These are phyloP conservation scores for Botrytis byssoidea DNA, from an alignment of 2,329 filamentous ascomycete genomes.

Conservation along the genomic window DNA sequence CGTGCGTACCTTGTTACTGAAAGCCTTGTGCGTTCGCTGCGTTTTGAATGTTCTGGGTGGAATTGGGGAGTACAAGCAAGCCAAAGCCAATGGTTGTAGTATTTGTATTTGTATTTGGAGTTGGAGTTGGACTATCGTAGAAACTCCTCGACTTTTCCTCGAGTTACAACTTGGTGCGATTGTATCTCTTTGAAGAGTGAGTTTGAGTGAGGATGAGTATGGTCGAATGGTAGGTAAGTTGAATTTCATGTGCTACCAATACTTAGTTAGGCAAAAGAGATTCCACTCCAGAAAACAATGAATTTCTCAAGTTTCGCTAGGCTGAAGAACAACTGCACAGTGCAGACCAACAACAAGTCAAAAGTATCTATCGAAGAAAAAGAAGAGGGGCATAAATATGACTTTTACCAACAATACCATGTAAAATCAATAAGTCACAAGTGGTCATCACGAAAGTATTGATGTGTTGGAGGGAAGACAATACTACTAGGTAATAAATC, in stretches of 20 bases:
- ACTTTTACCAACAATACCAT: conserved; percentile 3
- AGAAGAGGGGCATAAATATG: background rate
- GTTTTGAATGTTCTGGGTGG: background rate
- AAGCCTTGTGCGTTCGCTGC: conserved; percentile 9
- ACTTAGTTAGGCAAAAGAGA: background rate
- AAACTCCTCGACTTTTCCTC: background rate
- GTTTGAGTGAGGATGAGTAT: background rate
- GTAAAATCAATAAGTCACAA: conserved; percentile 7
- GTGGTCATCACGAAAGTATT: conserved; percentile 4
- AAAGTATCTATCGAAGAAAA: background rate
- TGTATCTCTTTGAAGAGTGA: background rate
- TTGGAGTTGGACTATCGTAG: background rate
- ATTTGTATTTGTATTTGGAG: no score
- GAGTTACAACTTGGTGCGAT: background rate
- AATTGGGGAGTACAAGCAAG: background rate
- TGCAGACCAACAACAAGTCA: background rate
- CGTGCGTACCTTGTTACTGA: background rate
- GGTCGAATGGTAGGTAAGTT: background rate
- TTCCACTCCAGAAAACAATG: background rate
- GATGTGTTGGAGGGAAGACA: conserved; percentile 10
- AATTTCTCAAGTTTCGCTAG: conserved; percentile 12
- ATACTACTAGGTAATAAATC: background rate
- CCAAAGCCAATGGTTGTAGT: background rate
- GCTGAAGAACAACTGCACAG: conserved; percentile 11
- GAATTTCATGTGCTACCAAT: background rate